Evolutionary conservation across 352 stramenopile genomes (phyloP).

Genomic region (Phytophthora capsici): DNA sequence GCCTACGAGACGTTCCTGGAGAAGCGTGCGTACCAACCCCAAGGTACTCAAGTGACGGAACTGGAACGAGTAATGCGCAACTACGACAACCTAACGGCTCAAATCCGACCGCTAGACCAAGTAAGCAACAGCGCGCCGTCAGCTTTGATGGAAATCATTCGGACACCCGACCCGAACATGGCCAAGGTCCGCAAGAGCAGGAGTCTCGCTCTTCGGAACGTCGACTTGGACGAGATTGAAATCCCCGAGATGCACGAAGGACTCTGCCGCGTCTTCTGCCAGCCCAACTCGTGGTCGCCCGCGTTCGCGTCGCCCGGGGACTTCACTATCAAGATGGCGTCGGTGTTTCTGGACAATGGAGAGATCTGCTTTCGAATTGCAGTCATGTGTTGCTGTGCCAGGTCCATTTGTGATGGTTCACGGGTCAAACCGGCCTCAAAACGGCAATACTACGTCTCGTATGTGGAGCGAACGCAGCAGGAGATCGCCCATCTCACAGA

Average conservation of each 20-base stretch:
- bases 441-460: conserved; percentile 75
- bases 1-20: conserved; percentile 46
- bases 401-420: conserved; percentile 54
- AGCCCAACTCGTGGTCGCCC: conserved; percentile 70
- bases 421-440: conserved; percentile 46
- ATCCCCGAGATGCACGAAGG: conserved; percentile 73
- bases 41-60: conserved; percentile 5
- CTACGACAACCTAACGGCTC: conserved; percentile 29
- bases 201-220: conserved; percentile 25
- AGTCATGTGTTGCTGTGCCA: conserved; percentile 65
- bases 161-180: conserved; percentile 17
- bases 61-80: conserved; percentile 31
- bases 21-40: conserved; percentile 20
- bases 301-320: conserved; percentile 77
- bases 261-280: conserved; percentile 72
- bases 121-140: background rate
- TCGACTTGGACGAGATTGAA: conserved; percentile 62
- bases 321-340: conserved; percentile 78
- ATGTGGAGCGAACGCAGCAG: conserved; percentile 57
- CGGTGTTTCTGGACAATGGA: conserved; percentile 45
- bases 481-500: conserved; percentile 64
- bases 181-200: conserved; percentile 26
- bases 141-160: conserved; percentile 35
- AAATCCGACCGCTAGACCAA: conserved; percentile 28
- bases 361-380: conserved; percentile 59